phyloP scores from a whole-genome alignment of 768 basidiomycete species.

The Trametes cingulata region DNA sequence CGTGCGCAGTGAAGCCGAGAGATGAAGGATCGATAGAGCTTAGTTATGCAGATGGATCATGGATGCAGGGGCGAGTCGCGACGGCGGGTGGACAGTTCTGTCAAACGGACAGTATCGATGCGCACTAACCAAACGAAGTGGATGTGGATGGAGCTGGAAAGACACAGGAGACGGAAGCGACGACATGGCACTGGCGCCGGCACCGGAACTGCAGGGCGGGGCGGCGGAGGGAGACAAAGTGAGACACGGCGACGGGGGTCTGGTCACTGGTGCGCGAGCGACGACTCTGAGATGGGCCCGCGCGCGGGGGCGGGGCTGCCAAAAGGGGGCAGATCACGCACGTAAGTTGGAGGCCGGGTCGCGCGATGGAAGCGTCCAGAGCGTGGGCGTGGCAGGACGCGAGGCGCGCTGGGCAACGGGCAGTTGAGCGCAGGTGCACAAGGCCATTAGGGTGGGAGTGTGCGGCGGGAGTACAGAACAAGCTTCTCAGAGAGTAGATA shows the following conservation, averaged over 20 bases:
- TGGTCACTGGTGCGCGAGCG: not conserved
- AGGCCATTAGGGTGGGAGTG: not conserved
- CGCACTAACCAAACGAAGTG: not conserved
- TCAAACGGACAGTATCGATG: not conserved
- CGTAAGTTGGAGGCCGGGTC: not conserved
- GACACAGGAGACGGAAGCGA: not conserved
- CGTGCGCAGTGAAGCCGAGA: not conserved
- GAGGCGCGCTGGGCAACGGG: not conserved
- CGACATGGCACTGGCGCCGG: no score
- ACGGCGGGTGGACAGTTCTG: not conserved
- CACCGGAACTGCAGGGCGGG: no score
- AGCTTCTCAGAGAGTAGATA: not conserved
- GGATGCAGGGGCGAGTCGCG: not conserved
- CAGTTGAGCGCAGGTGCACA: not conserved
- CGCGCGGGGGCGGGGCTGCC: constrained; percentile 12
- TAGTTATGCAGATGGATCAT: no score
- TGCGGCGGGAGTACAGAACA: not conserved
- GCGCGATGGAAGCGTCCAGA: not conserved
- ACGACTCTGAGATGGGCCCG: not conserved
- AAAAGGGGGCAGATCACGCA: not conserved
- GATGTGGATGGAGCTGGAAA: not conserved
- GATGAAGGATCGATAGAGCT: not conserved
- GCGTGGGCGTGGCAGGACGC: not conserved
- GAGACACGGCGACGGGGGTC: not conserved
- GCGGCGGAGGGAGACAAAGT: not conserved